Evolutionary conservation across 208 protist species (phyloP).

Genomic region (Acanthamoeba triangularis): DNA sequence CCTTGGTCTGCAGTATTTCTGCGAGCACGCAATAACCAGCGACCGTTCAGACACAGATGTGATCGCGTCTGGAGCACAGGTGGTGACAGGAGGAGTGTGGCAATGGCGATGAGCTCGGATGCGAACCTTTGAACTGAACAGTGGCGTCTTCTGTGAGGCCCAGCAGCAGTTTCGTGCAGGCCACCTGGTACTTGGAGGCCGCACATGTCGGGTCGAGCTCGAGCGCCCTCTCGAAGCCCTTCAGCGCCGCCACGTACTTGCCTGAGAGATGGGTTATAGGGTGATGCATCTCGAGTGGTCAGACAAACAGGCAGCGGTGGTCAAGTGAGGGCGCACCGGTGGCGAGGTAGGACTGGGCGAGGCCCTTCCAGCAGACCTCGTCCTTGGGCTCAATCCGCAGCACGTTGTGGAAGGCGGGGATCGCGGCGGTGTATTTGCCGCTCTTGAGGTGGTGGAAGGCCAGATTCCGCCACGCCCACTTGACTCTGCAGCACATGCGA

Average conservation of each 20-base stretch:
- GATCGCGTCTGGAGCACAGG: not conserved
- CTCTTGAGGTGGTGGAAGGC: slow-evolving; percentile 49
- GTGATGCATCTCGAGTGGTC: not conserved
- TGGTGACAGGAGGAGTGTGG: too few species aligned
- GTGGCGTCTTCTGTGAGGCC: slow-evolving; percentile 57
- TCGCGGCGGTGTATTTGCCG: slow-evolving; percentile 30
- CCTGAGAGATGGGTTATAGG: not conserved
- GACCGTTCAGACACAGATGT: not conserved
- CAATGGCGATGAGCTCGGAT: not conserved
- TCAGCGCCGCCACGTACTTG: slow-evolving; percentile 73
- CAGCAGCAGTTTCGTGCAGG: slow-evolving; percentile 36
- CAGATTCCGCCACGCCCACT: slow-evolving; percentile 65
- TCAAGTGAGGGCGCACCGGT: not conserved
- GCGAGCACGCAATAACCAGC: not conserved
- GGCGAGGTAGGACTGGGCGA: slow-evolving; percentile 46
- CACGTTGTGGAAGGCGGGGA: slow-evolving; percentile 64
- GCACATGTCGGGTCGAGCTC: slow-evolving; percentile 39
- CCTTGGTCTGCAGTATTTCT: slow-evolving; percentile 23
- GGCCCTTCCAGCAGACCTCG: slow-evolving; percentile 69
- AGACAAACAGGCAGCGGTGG: not conserved
- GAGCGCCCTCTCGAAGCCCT: slow-evolving; percentile 51
- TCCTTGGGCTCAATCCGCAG: slow-evolving; percentile 37
- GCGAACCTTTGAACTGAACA: slow-evolving; percentile 28
- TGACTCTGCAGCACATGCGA: not conserved
- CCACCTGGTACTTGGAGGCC: slow-evolving; percentile 26